These are phyloP conservation scores for Capronia coronata DNA, from an alignment of 2,329 filamentous ascomycete genomes.

Conservation along the genomic window DNA sequence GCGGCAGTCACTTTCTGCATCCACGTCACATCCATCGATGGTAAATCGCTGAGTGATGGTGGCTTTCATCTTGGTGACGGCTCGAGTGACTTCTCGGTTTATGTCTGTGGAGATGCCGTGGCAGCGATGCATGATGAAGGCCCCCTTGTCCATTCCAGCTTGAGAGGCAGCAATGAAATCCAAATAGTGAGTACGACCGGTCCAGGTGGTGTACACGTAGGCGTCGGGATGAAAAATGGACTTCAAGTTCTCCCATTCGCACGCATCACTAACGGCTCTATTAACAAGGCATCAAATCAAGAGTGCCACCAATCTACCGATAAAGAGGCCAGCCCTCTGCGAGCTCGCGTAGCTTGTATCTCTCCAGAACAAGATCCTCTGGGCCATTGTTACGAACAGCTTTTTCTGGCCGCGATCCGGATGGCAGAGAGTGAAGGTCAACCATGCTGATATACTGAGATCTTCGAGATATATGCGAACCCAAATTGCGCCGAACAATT, in stretches of 20 bases:
- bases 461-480: no score
- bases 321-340: conserved; percentile 48
- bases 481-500: no score
- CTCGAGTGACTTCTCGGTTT: conserved; percentile 35
- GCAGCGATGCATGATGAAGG: conserved; percentile 54
- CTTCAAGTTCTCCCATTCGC: conserved; percentile 48
- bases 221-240: conserved; percentile 47
- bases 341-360: conserved; percentile 44
- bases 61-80: conserved; percentile 50
- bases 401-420: conserved; percentile 15
- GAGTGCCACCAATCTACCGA: no score
- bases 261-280: conserved; percentile 42
- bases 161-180: conserved; percentile 48
- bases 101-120: conserved; percentile 46
- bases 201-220: conserved; percentile 48
- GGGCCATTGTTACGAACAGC: conserved; percentile 43
- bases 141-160: conserved; percentile 45
- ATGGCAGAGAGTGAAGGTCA: background rate
- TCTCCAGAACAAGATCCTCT: conserved; percentile 40
- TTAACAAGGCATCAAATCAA: no score
- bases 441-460: no score
- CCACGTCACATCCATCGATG: conserved; percentile 26
- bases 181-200: conserved; percentile 38
- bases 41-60: conserved; percentile 49
- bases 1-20: conserved; percentile 26